Percentiles rank a stretch among this genome's conserved stretches.
phyloP scores from a whole-genome alignment of 306 rosid genomes.

The Malus sylvestris region DNA sequence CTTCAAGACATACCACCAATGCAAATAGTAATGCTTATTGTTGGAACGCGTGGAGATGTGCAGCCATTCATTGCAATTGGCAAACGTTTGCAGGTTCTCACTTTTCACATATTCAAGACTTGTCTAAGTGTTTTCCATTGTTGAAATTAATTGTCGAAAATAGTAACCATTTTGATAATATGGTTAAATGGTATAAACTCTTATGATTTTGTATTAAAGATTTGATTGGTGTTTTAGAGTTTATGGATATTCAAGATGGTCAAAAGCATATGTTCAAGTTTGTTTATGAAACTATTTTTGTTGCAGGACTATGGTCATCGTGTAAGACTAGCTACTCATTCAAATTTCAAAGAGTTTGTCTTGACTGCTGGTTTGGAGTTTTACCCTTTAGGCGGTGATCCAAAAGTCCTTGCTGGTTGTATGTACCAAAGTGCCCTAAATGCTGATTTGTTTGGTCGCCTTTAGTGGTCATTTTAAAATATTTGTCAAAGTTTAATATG shows the following conservation, averaged over 20 bases:
- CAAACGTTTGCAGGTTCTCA: conserved; percentile 80
- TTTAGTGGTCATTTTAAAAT: background rate
- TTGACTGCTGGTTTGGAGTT: conserved; percentile 98
- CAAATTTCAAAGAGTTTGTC: conserved; percentile 98
- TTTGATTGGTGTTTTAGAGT: background rate
- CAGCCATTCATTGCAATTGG: conserved; percentile 96
- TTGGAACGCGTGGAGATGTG: conserved; percentile 98
- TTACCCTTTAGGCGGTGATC: conserved; percentile 94
- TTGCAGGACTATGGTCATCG: conserved; percentile 99
- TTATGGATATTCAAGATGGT: background rate
- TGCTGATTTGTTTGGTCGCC: conserved; percentile 11
- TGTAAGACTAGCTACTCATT: conserved; percentile 93
- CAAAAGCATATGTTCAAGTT: conserved; percentile 6
- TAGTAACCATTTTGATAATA: background rate
- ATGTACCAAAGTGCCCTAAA: conserved; percentile 40
- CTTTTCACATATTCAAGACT: background rate
- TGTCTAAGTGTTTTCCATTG: background rate
- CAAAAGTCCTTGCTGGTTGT: conserved; percentile 98
- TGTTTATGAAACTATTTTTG: background rate
- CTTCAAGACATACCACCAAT: conserved; percentile 63
- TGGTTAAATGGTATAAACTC: background rate
- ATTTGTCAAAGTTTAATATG: conserved; percentile 11
- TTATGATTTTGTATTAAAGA: background rate
- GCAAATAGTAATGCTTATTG: conserved; percentile 85
- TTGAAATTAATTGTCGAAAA: background rate